A percentile compares a stretch with the other conserved stretches of the same genome.
Evolutionary conservation across 2,329 filamentous ascomycete genomes (phyloP).

Genomic region (Penicillium olsonii): DNA sequence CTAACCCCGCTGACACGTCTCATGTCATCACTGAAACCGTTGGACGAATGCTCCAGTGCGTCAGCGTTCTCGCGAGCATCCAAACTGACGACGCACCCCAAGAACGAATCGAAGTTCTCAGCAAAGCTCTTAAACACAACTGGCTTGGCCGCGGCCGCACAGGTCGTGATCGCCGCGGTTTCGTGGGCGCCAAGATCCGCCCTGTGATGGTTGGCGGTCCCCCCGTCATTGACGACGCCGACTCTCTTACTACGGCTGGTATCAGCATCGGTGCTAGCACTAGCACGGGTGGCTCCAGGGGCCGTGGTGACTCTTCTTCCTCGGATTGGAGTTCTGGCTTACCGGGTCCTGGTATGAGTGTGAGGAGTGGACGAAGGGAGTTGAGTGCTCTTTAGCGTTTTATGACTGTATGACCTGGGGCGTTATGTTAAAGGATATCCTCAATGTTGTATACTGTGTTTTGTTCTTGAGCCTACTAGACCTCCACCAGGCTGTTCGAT

Average conservation of each 20-base stretch:
- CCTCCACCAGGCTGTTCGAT: too few species aligned
- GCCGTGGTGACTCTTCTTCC: constrained; percentile 24
- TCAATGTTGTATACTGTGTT: background rate
- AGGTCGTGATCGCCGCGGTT: constrained; percentile 83
- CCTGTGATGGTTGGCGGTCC: constrained; percentile 32
- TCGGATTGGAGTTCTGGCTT: constrained; percentile 24
- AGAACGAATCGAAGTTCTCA: constrained; percentile 77
- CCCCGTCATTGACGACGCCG: constrained; percentile 28
- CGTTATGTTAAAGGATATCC: background rate
- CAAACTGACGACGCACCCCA: constrained; percentile 72
- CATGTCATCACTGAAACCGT: constrained; percentile 89
- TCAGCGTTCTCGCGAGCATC: constrained; percentile 82
- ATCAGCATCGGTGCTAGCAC: constrained; percentile 27
- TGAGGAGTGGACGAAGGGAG: constrained; percentile 29
- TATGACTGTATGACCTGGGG: constrained; percentile 12
- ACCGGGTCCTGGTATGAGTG: constrained; percentile 18
- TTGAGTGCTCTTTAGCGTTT: constrained; percentile 30
- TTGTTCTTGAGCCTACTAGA: background rate
- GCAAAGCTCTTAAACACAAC: constrained; percentile 88
- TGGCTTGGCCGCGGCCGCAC: constrained; percentile 91
- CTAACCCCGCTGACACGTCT: constrained; percentile 49
- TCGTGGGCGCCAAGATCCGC: constrained; percentile 69
- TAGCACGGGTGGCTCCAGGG: constrained; percentile 22
- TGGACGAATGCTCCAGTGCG: constrained; percentile 92
- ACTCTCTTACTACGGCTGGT: constrained; percentile 24